Evolutionary conservation across 345 rosid species (phyloP).

Genomic region (Iberis pinnata): DNA sequence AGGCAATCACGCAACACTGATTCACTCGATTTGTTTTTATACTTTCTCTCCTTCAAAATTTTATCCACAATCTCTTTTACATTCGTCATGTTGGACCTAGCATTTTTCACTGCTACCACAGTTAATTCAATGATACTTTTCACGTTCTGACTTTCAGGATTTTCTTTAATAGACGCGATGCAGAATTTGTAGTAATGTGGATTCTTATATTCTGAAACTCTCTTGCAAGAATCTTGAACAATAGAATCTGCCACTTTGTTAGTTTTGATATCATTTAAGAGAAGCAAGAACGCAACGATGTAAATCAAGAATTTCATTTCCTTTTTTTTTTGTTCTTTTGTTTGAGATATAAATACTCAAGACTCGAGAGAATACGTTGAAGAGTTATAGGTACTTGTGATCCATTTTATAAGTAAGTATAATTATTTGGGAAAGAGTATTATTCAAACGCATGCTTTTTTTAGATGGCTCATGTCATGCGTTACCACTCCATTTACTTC

Average conservation of each 20-base stretch:
- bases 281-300: slow-evolving; percentile 1
- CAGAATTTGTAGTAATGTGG: slow-evolving; percentile 27
- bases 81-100: slow-evolving; percentile 28
- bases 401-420: slow-evolving; percentile 6
- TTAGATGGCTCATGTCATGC: slow-evolving; percentile 11
- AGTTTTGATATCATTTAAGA: background rate
- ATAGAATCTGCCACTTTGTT: background rate
- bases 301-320: background rate
- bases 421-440: too few relatives aligned
- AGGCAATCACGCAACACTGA: slow-evolving; percentile 29
- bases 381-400: background rate
- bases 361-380: background rate
- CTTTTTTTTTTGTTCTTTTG: background rate
- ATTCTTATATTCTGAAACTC: slow-evolving; percentile 17
- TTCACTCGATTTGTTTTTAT: background rate
- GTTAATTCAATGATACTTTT: slow-evolving; percentile 18
- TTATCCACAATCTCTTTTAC: slow-evolving; percentile 15
- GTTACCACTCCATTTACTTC: slow-evolving; percentile 3
- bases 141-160: slow-evolving; percentile 13
- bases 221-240: slow-evolving; percentile 23
- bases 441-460: background rate
- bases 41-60: slow-evolving; percentile 3
- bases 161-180: slow-evolving; percentile 14
- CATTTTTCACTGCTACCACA: slow-evolving; percentile 7
- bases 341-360: background rate